phyloP scores from a whole-genome alignment of 345 rosid species.

The Hevea brasiliensis region DNA sequence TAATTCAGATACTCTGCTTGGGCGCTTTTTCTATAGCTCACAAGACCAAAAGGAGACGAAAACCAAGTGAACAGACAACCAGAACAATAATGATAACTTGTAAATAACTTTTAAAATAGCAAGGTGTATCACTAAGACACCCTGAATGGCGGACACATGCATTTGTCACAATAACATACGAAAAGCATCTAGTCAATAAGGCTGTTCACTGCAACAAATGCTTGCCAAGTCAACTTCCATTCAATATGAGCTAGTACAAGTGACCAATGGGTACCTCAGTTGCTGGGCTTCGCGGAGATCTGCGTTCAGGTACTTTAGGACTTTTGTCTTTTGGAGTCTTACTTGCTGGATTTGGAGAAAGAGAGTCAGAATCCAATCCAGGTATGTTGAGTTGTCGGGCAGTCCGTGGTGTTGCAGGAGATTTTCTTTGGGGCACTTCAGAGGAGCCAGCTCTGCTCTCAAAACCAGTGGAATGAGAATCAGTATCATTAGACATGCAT shows the following conservation, averaged over 20 bases:
- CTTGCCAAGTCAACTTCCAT: background rate
- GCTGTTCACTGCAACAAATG: background rate
- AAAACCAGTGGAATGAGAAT: constrained; percentile 17
- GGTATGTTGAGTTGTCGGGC: constrained; percentile 62
- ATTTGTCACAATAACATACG: background rate
- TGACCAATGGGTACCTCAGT: constrained; percentile 58
- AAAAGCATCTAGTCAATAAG: background rate
- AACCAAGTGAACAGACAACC: constrained; percentile 6
- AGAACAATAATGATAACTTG: constrained; percentile 10
- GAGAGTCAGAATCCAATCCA: constrained; percentile 46
- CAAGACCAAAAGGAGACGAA: constrained; percentile 12
- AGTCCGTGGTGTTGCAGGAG: constrained; percentile 63
- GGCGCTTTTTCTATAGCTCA: constrained; percentile 60
- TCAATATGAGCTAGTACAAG: background rate
- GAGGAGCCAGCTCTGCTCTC: constrained; percentile 48
- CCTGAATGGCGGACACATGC: background rate
- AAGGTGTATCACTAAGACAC: background rate
- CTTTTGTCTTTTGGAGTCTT: constrained; percentile 69
- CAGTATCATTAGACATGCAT: constrained; percentile 8
- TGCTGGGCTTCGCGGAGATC: constrained; percentile 60
- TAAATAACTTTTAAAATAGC: constrained; percentile 8
- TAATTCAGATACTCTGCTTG: constrained; percentile 51
- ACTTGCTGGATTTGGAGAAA: constrained; percentile 50
- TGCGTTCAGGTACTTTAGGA: constrained; percentile 73
- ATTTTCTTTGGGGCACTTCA: constrained; percentile 72